These are phyloP conservation scores for Nicotiana obtusifolia DNA, from an alignment of 257 asterid genomes.

Conservation along the genomic window DNA sequence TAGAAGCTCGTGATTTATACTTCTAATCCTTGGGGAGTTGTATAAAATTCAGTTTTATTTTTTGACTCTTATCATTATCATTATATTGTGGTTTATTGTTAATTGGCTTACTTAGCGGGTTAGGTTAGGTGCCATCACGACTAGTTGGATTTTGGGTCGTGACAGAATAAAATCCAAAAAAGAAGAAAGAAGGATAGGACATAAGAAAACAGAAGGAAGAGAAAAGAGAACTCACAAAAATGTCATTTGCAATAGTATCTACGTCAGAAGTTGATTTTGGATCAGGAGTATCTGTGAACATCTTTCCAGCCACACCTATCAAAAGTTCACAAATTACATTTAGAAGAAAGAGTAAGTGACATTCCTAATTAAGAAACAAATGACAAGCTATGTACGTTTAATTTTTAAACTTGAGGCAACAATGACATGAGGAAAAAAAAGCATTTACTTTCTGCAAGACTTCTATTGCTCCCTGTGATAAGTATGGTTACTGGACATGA, in stretches of 20 bases:
- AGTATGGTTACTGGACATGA: conserved; percentile 32
- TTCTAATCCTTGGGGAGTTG: no score
- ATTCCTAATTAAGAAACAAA: neutral
- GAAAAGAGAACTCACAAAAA: conserved; percentile 21
- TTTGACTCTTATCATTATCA: no score
- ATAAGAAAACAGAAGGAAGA: neutral
- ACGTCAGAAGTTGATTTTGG: neutral
- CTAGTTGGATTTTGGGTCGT: no score
- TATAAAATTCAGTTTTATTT: no score
- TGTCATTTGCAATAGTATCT: neutral
- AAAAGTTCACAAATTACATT: neutral
- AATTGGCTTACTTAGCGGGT: no score
- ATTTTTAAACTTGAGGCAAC: neutral
- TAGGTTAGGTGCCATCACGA: no score
- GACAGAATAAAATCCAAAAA: neutral
- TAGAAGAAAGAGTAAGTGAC: neutral
- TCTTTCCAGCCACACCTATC: conserved; percentile 26
- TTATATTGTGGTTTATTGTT: no score
- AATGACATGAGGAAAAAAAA: neutral
- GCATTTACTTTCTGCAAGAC: conserved; percentile 20
- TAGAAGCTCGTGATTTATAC: no score
- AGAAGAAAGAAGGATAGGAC: neutral
- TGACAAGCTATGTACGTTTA: no score
- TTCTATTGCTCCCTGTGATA: conserved; percentile 27
- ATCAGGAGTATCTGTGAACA: conserved; percentile 16